A percentile compares a stretch with the other conserved stretches of the same genome.
phyloP scores from a whole-genome alignment of 129 eudicot species.

The Chrysanthemum makinoi region DNA sequence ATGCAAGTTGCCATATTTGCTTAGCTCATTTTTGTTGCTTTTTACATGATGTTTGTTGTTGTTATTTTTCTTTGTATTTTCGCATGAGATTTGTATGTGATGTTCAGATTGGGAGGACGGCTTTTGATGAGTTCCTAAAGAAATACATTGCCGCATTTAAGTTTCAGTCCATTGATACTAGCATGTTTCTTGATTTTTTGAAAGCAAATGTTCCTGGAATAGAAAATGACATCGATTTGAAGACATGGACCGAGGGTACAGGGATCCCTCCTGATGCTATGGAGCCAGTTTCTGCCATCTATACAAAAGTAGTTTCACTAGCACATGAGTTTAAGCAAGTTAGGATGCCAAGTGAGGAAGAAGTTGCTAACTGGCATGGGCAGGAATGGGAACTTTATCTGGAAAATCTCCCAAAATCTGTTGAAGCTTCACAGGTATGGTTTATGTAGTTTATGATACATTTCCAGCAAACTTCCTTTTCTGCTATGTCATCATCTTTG shows the following conservation, averaged over 20 bases:
- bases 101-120: constrained; percentile 64
- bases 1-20: too few species aligned
- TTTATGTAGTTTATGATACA: background rate
- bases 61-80: background rate
- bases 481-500: too few species aligned
- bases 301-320: constrained; percentile 64
- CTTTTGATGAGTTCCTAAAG: constrained; percentile 83
- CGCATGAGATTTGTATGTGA: background rate
- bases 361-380: constrained; percentile 88
- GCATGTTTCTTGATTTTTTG: constrained; percentile 72
- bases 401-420: constrained; percentile 78
- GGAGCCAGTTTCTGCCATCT: constrained; percentile 81
- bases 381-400: constrained; percentile 92
- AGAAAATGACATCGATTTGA: constrained; percentile 70
- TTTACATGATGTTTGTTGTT: background rate
- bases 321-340: constrained; percentile 76
- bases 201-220: constrained; percentile 88
- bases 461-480: background rate
- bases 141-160: constrained; percentile 82
- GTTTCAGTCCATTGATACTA: constrained; percentile 93
- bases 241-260: constrained; percentile 79
- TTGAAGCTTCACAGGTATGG: constrained; percentile 84
- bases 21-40: too few species aligned
- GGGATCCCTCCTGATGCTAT: constrained; percentile 95
- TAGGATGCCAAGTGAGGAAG: constrained; percentile 90